A percentile compares a stretch with the other conserved stretches of the same genome.
Evolutionary conservation across 495 filamentous ascomycete species (phyloP).

Genomic region (Staphylotrichum tortipilum): DNA sequence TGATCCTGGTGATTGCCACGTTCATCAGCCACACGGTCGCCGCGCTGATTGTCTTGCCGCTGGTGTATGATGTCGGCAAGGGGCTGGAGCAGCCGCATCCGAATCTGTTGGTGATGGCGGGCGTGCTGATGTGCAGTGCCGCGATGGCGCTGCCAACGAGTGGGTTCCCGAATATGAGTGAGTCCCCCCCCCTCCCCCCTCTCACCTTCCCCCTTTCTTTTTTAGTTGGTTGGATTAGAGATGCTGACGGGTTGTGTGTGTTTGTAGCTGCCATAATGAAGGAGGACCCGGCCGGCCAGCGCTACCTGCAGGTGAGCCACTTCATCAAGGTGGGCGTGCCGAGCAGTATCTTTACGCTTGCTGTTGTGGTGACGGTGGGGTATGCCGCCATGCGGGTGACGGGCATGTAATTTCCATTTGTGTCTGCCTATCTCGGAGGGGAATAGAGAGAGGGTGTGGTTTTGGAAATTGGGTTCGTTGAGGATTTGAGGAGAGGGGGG

Average conservation of each 20-base stretch:
- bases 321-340: conserved; percentile 89
- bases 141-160: conserved; percentile 89
- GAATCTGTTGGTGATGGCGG: conserved; percentile 85
- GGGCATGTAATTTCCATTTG: conserved; percentile 68
- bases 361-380: conserved; percentile 75
- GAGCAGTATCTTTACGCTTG: conserved; percentile 67
- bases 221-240: too few relatives aligned
- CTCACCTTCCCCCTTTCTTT: background rate
- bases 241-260: background rate
- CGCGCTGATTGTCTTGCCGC: conserved; percentile 85
- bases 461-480: too few relatives aligned
- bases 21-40: conserved; percentile 98
- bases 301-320: conserved; percentile 86
- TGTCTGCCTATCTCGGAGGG: too few relatives aligned
- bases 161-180: conserved; percentile 99
- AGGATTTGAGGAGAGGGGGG: too few relatives aligned
- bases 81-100: conserved; percentile 83
- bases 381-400: conserved; percentile 79
- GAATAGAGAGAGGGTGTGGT: too few relatives aligned
- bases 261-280: conserved; percentile 91
- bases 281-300: conserved; percentile 83
- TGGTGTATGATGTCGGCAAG: conserved; percentile 77
- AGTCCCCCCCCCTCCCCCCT: conserved; percentile 27
- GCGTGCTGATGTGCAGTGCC: conserved; percentile 56
- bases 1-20: conserved; percentile 90